Percentiles rank a stretch among this genome's conserved stretches.
These are phyloP conservation scores for Eucalyptus globulus DNA, from an alignment of 345 rosid genomes.

Conservation along the genomic window DNA sequence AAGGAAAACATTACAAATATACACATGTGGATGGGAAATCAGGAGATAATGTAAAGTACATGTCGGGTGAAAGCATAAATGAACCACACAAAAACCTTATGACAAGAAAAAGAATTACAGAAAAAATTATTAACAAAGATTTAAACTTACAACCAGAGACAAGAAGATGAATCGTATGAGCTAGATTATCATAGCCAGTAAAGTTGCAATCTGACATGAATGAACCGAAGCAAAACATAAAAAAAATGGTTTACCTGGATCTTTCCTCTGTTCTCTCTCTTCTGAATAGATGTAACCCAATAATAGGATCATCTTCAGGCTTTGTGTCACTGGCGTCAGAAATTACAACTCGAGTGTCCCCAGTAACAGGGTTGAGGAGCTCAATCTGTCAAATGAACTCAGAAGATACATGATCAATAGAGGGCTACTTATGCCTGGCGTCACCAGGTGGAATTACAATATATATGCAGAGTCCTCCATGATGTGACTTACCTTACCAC, in stretches of 20 bases:
- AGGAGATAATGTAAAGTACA: not conserved
- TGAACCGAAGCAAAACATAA: not conserved
- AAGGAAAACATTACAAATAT: not conserved
- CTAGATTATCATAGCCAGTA: not conserved
- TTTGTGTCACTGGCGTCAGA: conserved; percentile 17
- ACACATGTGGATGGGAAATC: not conserved
- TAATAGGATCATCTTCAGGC: conserved; percentile 44
- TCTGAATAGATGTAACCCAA: conserved; percentile 60
- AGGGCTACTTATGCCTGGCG: not conserved
- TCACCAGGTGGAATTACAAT: not conserved
- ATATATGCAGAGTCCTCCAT: not conserved
- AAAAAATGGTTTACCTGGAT: conserved; percentile 21
- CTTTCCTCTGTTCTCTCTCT: conserved; percentile 19
- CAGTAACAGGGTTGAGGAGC: conserved; percentile 57
- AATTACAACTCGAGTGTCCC: conserved; percentile 28
- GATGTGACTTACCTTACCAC: conserved; percentile 41
- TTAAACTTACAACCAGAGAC: not conserved
- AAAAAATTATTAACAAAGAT: not conserved
- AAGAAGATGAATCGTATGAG: not conserved
- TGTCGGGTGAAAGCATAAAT: not conserved
- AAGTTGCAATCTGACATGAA: not conserved
- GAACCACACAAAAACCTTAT: not conserved
- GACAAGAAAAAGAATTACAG: not conserved
- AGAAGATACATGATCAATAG: not conserved
- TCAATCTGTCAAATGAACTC: conserved; percentile 34